phyloP scores from a whole-genome alignment of 768 basidiomycete species.

The Pholiota microspora region DNA sequence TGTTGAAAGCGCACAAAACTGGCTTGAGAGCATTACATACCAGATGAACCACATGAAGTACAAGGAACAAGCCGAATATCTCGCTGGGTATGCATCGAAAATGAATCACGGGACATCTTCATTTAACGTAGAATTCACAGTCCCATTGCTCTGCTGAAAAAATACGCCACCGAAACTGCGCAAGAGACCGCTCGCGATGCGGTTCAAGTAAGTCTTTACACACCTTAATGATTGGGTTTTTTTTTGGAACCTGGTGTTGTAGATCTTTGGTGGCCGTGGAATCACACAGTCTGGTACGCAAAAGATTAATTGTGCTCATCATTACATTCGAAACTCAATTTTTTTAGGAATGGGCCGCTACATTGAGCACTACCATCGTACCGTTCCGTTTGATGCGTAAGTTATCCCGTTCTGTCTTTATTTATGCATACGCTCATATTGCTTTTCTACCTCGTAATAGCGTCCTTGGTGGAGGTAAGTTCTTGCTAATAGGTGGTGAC shows the following conservation, averaged over 20 bases:
- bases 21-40: slow-evolving; percentile 84
- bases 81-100: slow-evolving; percentile 58
- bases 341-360: slow-evolving; percentile 53
- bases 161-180: slow-evolving; percentile 69
- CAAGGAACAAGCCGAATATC: slow-evolving; percentile 65
- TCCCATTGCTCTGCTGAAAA: slow-evolving; percentile 80
- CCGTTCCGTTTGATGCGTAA: slow-evolving; percentile 62
- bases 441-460: slow-evolving; percentile 19
- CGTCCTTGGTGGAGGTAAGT: slow-evolving; percentile 64
- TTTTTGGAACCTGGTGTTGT: slow-evolving; percentile 19
- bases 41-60: slow-evolving; percentile 89
- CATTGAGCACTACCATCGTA: slow-evolving; percentile 73
- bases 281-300: slow-evolving; percentile 65
- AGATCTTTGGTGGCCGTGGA: slow-evolving; percentile 85
- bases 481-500: no score
- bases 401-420: slow-evolving; percentile 14
- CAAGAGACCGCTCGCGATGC: slow-evolving; percentile 83
- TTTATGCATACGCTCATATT: background rate
- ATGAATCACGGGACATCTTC: no score
- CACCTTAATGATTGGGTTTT: background rate
- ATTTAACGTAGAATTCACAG: slow-evolving; percentile 25
- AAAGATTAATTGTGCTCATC: background rate
- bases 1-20: slow-evolving; percentile 77
- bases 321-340: background rate
- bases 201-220: slow-evolving; percentile 29